These are phyloP conservation scores for Aurantiochytrium sp. DNA, from an alignment of 108 stramenopile genomes.

Conservation along the genomic window DNA sequence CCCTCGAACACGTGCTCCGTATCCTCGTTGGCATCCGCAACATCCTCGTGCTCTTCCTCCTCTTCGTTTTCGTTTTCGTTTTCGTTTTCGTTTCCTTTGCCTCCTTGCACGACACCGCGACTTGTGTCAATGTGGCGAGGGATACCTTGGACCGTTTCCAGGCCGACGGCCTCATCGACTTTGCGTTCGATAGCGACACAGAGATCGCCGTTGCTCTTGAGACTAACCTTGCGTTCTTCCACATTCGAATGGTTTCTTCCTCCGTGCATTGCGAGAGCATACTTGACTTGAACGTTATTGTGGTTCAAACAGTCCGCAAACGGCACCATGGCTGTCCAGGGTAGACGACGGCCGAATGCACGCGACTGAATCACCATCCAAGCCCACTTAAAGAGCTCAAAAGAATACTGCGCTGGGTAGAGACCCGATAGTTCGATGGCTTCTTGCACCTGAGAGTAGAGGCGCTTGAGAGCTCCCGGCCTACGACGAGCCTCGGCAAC, in stretches of 20 bases:
- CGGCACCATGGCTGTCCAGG: constrained; percentile 56
- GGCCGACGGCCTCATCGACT: no score
- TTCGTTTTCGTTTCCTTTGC: no score
- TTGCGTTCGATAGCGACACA: not conserved
- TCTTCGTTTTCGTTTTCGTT: no score
- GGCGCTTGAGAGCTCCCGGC: not conserved
- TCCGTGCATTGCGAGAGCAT: not conserved
- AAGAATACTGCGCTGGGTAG: constrained; percentile 20
- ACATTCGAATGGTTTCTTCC: not conserved
- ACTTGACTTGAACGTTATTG: constrained; percentile 47
- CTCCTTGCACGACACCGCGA: no score
- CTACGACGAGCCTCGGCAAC: constrained; percentile 5
- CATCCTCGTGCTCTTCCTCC: not conserved
- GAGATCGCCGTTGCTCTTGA: constrained; percentile 28
- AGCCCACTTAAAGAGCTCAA: constrained; percentile 42
- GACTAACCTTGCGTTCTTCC: constrained; percentile 6
- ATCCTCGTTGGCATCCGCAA: not conserved
- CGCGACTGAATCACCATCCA: constrained; percentile 51
- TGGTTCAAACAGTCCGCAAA: constrained; percentile 62
- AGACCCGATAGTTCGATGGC: not conserved
- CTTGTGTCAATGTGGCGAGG: no score
- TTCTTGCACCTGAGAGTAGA: constrained; percentile 23
- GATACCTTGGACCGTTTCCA: no score
- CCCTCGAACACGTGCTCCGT: not conserved
- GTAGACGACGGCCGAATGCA: constrained; percentile 54